Evolutionary conservation across 352 stramenopile species (phyloP).

Genomic region (Pythium scleroteichum): DNA sequence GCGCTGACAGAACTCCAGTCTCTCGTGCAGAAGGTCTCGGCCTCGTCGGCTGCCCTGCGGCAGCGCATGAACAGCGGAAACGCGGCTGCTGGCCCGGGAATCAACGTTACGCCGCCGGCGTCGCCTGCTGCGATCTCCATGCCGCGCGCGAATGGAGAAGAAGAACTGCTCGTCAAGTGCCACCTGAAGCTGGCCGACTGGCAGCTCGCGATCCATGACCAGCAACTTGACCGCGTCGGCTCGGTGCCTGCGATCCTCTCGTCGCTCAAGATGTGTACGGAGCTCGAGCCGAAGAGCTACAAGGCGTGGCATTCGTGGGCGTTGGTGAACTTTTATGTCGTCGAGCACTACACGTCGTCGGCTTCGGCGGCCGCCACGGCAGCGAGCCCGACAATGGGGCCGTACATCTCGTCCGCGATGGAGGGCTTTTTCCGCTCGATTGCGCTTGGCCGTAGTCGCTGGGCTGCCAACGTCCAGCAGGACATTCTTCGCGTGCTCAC

Average conservation of each 20-base stretch:
- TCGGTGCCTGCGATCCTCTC: conserved; percentile 75
- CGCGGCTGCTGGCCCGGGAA: not conserved
- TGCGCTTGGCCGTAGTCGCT: conserved; percentile 93
- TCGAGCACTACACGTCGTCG: conserved; percentile 85
- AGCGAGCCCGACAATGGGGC: conserved; percentile 44
- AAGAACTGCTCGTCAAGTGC: conserved; percentile 80
- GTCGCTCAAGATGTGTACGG: conserved; percentile 80
- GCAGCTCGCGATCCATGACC: conserved; percentile 80
- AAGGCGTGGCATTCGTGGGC: conserved; percentile 99
- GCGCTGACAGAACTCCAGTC: conserved; percentile 84
- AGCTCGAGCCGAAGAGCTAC: conserved; percentile 91
- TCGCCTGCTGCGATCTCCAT: conserved; percentile 32
- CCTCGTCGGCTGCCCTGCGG: conserved; percentile 34
- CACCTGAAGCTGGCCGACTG: conserved; percentile 84
- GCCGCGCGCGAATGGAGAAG: conserved; percentile 31
- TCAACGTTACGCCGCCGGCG: conserved; percentile 21
- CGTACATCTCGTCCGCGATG: conserved; percentile 92
- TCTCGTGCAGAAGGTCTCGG: conserved; percentile 82
- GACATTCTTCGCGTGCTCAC: conserved; percentile 99
- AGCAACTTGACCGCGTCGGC: conserved; percentile 65
- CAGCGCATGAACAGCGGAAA: conserved; percentile 23
- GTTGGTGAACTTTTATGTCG: conserved; percentile 96
- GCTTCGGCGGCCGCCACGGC: conserved; percentile 52
- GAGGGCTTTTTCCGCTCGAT: conserved; percentile 99
- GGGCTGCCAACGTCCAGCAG: conserved; percentile 86